Base-by-base conservation (phyloP, 192 early-diverging fungal genomes). In the Coemansia sp. region DNA sequence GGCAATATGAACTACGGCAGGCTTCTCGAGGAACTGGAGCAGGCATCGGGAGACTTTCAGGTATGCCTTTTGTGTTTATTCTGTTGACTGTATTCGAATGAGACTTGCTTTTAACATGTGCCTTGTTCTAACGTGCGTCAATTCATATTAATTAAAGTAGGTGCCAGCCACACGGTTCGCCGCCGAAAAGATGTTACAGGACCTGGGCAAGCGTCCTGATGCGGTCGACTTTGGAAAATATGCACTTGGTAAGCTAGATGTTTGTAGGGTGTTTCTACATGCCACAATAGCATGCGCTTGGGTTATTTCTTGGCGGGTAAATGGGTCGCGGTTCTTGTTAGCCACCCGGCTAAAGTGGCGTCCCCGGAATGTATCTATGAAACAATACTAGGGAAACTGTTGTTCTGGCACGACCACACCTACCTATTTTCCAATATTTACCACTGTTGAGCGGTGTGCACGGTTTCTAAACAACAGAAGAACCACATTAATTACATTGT, bases 21-120 rank as follows among this genome's bases (percentile, higher is more conserved):
- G 9, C 57, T 64, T 14, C 61, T 71, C 8, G 50, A 2, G 15
- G 74, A 78, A 14, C 55, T 78, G 8, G 74, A 78, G 42, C 67
- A 78, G 55, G 74, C 74, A 8, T 78, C 69, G 33, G 69, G 64
- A 37, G 69, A 78, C 45, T 71, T 78, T 15, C 74, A 78, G 61
- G 73, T 77, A 69, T 30, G 51, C 33, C 9, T 9, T 33, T 17
- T 34, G 50, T 9, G 24, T 0, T 17, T 33, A 7, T 37, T 33
- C 6, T 22, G 3, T 4, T 23, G 4, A 1, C 6, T 48, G 18
- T 22, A 23, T 23, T 23, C 21, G 21, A 13, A 13, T 48, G 21
- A 18, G 46, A 12, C 22, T 48, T 48, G 46, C 23, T 23, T 48
- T 24, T 2, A 7, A 23, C 3, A 2, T 10, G 22, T 23, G 15